Base-by-base conservation (phyloP, 2,329 filamentous ascomycete species). In the Fusarium heterosporum region DNA sequence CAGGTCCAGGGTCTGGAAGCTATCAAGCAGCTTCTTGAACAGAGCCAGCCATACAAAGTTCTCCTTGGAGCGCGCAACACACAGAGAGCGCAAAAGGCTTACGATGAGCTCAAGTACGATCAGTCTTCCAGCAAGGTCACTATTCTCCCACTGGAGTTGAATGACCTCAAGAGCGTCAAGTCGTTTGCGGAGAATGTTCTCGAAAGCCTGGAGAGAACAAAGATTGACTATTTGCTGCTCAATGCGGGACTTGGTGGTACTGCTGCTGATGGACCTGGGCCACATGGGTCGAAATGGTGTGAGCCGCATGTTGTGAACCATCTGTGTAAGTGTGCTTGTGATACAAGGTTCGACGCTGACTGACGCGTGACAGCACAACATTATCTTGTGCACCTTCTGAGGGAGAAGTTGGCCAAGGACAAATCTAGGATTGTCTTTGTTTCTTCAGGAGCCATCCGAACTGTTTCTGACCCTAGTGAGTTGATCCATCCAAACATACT, bases 221-320 rank as follows among this genome's bases (percentile, higher is more conserved):
- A 77, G 55, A 72, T 86, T 46, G 83, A 86, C 66, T 84, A 81
- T 55, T 64, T 87, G 7, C 41, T 86, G 16, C 73, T 86, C 26
- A 86, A 85, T 56, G 84, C 84, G 0, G 84, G 68, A 14, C 76
- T 81, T n/a, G 74, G 68, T n/a, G 74, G 68, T 28, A 78, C 78
- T n/a, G 64, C 64, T 1, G 75, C 79, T 0, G 73, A 78, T 11
- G 72, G 75, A 13, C 75, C 77, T 10, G 77, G 78, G 0, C 77
- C 79, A 0, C 65, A 78, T 50, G 81, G 80, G 4, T 82, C 79
- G 2, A 81, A 81, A 68, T 86, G 84, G 84, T 83, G 81, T 68
- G 82, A 86, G 71, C 38, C 78, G 0, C 79, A 82, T 29, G 72
- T 86, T 16, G 83, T 87, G 19, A 87, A 87, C 61, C 83, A 85